Base-by-base conservation (phyloP, 2,329 filamentous ascomycete species). In the Nectriaceae sp. region DNA sequence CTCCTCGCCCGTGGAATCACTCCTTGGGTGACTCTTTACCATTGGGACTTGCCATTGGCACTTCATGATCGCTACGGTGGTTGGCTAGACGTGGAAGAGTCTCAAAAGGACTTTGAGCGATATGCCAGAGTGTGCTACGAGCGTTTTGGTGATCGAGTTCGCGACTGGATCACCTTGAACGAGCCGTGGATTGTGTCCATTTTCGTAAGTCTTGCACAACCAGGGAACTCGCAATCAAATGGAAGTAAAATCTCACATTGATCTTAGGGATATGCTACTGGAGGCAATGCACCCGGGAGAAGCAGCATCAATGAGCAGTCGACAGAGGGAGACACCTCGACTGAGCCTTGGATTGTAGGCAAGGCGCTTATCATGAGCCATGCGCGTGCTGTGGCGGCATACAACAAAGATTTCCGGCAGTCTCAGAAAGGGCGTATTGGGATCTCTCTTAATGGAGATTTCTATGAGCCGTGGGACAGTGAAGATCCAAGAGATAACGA, bases 11-110 rank as follows among this genome's bases (percentile, higher is more conserved):
- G 78, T 11, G 80, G 76, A 19, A 85, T 87, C 52, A 75, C 74
- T 24, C 83, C 84, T 0, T 75, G 84, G 63, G 71, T 85, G 33
- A 87, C 84, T 0, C 70, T 88, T 1, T 85, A 80, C 59, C 84
- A 87, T 62, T 87, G 83, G 83, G 83, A 87, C 13, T 51, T 69
- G 0, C 70, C 70, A 0, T 68, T 69, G 13, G 61, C 41, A 0
- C 60, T 73, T 0, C 61, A 72, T 24, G 65, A 70, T 19, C 57
- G 68, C 0, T 72, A 73, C 5, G 66, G 69, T 1, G 70, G 68
- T 0, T 65, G 63, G 57, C 35, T 72, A 4, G 56, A 70, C 29
- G 62, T 62, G 5, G 54, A 61, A 2, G 57, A 70, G 41, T 64
- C 63, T 0, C 57, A 64, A 13, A 54, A 55, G 5, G 70, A 72